Percentiles rank a stretch among this genome's conserved stretches.
These are phyloP conservation scores for Neofusicoccum umdonicola DNA, from an alignment of 2,329 filamentous ascomycete genomes.

Conservation along the genomic window DNA sequence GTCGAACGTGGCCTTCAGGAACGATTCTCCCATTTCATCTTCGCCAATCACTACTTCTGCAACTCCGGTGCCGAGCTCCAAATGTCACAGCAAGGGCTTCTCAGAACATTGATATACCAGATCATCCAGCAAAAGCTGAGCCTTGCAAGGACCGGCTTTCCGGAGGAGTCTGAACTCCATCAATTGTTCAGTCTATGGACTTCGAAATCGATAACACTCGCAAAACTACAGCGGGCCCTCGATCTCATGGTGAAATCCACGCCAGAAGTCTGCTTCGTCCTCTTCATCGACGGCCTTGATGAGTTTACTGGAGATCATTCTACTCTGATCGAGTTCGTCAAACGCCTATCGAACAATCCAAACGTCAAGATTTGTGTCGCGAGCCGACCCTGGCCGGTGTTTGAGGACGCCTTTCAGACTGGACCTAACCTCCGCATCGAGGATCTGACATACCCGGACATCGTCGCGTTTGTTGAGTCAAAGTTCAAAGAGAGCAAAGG, in stretches of 20 bases:
- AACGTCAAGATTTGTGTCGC: conserved; percentile 4
- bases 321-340: not conserved
- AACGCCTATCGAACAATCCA: not conserved
- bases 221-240: not conserved
- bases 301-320: conserved; percentile 1
- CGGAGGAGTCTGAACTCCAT: not conserved
- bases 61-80: conserved; percentile 20
- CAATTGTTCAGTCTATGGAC: not conserved
- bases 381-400: not conserved
- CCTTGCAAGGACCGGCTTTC: not conserved
- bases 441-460: conserved; percentile 1
- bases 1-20: not conserved
- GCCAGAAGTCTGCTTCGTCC: not conserved
- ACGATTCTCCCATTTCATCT: conserved; percentile 20
- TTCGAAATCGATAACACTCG: not conserved
- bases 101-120: not conserved
- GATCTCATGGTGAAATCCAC: not conserved
- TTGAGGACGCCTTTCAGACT: not conserved
- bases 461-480: not conserved
- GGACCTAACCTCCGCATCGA: not conserved
- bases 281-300: conserved; percentile 17
- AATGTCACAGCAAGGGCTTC: conserved; percentile 6
- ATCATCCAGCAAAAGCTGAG: too few relatives aligned
- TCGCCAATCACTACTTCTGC: conserved; percentile 43
- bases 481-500: not conserved